phyloP scores from a whole-genome alignment of 1,284 basidiomycete genomes.

The Cutaneotrichosporon sp. region DNA sequence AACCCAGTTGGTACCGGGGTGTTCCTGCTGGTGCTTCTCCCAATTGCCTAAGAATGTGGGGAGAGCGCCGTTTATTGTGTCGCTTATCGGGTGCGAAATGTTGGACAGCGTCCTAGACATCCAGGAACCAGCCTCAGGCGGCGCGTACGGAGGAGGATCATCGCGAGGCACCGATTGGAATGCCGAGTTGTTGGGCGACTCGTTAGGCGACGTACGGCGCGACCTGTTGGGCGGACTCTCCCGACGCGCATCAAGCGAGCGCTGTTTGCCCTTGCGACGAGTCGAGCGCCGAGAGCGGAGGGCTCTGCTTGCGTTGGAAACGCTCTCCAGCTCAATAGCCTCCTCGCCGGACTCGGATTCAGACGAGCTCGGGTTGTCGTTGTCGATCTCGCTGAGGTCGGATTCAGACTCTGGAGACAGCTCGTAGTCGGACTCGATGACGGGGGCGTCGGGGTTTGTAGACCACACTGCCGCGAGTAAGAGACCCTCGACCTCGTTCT shows the following conservation, averaged over 20 bases:
- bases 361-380: slow-evolving; percentile 50
- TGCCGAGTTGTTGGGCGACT: slow-evolving; percentile 3
- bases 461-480: slow-evolving; percentile 51
- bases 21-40: slow-evolving; percentile 19
- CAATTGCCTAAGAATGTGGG: slow-evolving; percentile 19
- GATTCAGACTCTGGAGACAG: slow-evolving; percentile 22
- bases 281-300: slow-evolving; percentile 15
- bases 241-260: slow-evolving; percentile 2
- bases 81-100: slow-evolving; percentile 40
- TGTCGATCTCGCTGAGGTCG: slow-evolving; percentile 45
- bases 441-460: slow-evolving; percentile 23
- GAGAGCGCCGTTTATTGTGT: slow-evolving; percentile 36
- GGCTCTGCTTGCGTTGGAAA: slow-evolving; percentile 19
- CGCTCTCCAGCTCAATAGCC: slow-evolving; percentile 27
- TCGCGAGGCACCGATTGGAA: slow-evolving; percentile 27
- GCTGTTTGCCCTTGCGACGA: slow-evolving; percentile 20
- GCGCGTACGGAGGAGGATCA: slow-evolving; percentile 44
- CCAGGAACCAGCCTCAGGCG: slow-evolving; percentile 38
- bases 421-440: slow-evolving; percentile 12
- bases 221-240: neutral
- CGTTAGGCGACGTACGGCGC: slow-evolving; percentile 17
- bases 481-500: slow-evolving; percentile 54
- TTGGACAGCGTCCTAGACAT: slow-evolving; percentile 45
- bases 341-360: slow-evolving; percentile 34
- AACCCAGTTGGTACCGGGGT: slow-evolving; percentile 36